Conservation (phyloP, 2,329 filamentous ascomycete species). For the Aspergillus cejpii region DNA sequence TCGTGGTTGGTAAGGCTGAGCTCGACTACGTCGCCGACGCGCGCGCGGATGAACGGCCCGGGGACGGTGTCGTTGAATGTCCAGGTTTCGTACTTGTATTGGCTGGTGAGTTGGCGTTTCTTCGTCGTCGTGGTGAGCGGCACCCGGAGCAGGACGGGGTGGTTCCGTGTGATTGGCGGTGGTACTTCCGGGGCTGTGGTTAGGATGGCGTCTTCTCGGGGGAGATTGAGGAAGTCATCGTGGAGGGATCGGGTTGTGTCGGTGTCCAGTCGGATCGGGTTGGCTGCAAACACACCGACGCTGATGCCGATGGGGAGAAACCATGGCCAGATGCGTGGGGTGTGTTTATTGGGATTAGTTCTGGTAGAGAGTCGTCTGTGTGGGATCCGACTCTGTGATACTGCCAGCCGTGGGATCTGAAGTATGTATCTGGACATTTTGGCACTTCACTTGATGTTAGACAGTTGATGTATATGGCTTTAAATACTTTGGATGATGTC, state of each 20-base stretch:
- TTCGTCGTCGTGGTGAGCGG: conserved; percentile 24
- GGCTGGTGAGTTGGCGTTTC: conserved; percentile 27
- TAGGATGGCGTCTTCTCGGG: conserved; percentile 25
- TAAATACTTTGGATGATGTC: too few species aligned
- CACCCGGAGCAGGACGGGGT: conserved; percentile 29
- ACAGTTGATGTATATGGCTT: too few species aligned
- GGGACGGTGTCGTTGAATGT: conserved; percentile 32
- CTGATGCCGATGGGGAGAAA: background rate
- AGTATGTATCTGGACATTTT: background rate
- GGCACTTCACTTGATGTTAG: too few species aligned
- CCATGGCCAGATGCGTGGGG: background rate
- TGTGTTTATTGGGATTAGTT: background rate
- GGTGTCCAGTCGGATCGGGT: background rate
- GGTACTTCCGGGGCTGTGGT: conserved; percentile 29
- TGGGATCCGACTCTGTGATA: background rate
- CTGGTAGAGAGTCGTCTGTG: background rate
- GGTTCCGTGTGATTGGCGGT: conserved; percentile 26
- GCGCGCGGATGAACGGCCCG: conserved; percentile 33
- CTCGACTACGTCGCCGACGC: conserved; percentile 31
- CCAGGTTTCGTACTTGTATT: conserved; percentile 35
- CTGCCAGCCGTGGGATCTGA: too few species aligned
- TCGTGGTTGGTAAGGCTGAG: conserved; percentile 31
- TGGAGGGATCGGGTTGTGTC: background rate
- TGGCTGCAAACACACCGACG: background rate
- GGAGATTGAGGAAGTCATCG: conserved; percentile 11